These are phyloP conservation scores for Blastobotrys malaysiensis DNA, from an alignment of 1,139 yeast genomes.

Conservation along the genomic window DNA sequence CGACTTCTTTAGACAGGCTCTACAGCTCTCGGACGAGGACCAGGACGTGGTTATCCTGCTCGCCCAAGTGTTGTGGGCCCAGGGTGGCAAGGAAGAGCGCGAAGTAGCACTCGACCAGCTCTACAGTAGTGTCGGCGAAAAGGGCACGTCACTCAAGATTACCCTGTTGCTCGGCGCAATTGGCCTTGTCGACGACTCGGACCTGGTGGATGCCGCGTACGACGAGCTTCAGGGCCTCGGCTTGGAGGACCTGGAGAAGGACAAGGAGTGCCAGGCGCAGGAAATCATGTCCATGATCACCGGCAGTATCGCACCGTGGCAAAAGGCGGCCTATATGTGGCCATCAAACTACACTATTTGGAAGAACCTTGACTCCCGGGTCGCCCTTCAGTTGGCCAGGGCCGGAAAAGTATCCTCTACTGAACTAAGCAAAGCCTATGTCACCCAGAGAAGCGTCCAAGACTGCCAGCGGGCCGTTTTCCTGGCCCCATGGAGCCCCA, in stretches of 20 bases:
- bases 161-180: slow-evolving; percentile 77
- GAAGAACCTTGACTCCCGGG: slow-evolving; percentile 50
- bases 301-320: slow-evolving; percentile 44
- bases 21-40: slow-evolving; percentile 51
- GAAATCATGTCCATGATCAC: slow-evolving; percentile 45
- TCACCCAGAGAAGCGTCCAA: slow-evolving; percentile 12
- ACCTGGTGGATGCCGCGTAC: slow-evolving; percentile 56
- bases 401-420: slow-evolving; percentile 42
- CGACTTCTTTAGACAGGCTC: slow-evolving; percentile 57
- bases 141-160: slow-evolving; percentile 61
- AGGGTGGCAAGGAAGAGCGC: slow-evolving; percentile 55
- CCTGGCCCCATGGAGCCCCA: slow-evolving; percentile 21
- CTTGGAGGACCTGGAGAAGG: slow-evolving; percentile 44
- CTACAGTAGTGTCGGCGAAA: slow-evolving; percentile 49
- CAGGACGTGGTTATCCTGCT: slow-evolving; percentile 63
- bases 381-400: slow-evolving; percentile 50
- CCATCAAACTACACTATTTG: slow-evolving; percentile 69
- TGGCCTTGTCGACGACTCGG: slow-evolving; percentile 54
- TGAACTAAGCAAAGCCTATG: slow-evolving; percentile 49
- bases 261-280: slow-evolving; percentile 41
- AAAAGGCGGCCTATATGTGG: slow-evolving; percentile 63
- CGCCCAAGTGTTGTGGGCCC: slow-evolving; percentile 74
- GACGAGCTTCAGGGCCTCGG: slow-evolving; percentile 58
- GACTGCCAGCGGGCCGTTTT: slow-evolving; percentile 24
- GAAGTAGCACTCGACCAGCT: slow-evolving; percentile 62